Evolutionary conservation across 805 yeast genomes (phyloP).

Genomic region (Metschnikowia gelsemii): DNA sequence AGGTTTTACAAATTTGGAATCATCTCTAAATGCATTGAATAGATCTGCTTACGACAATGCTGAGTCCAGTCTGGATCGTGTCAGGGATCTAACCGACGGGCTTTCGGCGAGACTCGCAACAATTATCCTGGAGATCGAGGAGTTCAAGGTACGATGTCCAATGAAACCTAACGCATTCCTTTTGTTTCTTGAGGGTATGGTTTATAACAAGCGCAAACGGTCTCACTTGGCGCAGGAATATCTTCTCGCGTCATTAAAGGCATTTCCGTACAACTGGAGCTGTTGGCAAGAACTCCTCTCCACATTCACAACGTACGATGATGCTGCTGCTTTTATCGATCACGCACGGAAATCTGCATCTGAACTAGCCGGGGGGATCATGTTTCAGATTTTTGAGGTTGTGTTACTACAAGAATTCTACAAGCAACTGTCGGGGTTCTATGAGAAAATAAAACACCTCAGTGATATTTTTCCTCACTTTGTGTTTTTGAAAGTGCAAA

Average conservation of each 20-base stretch:
- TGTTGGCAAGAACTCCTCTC: conserved; percentile 82
- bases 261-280: conserved; percentile 89
- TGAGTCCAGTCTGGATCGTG: conserved; percentile 6
- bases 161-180: conserved; percentile 55
- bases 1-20: conserved; percentile 51
- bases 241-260: conserved; percentile 57
- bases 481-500: conserved; percentile 72
- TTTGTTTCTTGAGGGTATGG: conserved; percentile 68
- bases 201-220: conserved; percentile 62
- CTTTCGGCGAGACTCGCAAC: conserved; percentile 33
- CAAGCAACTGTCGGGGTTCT: conserved; percentile 57
- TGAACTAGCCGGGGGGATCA: conserved; percentile 30
- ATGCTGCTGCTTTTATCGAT: conserved; percentile 46
- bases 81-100: conserved; percentile 20
- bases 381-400: conserved; percentile 59
- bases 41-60: not conserved
- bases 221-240: conserved; percentile 57
- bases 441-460: conserved; percentile 50
- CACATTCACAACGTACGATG: conserved; percentile 60
- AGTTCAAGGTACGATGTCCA: conserved; percentile 19
- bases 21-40: not conserved
- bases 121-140: conserved; percentile 43
- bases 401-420: conserved; percentile 75
- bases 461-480: conserved; percentile 65
- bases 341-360: conserved; percentile 38